Conservation (phyloP, 371 early-diverging fungal species). For the Mucor racemosus region DNA sequence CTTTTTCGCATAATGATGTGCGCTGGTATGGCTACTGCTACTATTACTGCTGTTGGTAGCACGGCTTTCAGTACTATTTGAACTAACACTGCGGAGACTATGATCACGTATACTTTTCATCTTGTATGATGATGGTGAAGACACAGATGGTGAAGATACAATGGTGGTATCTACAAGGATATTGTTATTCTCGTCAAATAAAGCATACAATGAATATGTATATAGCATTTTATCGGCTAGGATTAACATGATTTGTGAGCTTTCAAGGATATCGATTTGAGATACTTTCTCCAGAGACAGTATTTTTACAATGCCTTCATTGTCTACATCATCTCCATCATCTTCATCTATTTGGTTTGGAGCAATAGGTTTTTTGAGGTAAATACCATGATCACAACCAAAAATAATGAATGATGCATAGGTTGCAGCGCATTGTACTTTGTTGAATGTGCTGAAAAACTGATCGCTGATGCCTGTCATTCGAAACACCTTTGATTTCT, state of each 20-base stretch:
- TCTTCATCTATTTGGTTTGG: background rate
- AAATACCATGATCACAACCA: slow-evolving; percentile 56
- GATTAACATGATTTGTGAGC: slow-evolving; percentile 75
- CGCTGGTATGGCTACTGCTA: background rate
- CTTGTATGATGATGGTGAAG: slow-evolving; percentile 4
- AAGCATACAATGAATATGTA: slow-evolving; percentile 74
- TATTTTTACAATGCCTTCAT: slow-evolving; percentile 53
- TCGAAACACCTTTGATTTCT: slow-evolving; percentile 64
- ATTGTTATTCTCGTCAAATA: slow-evolving; percentile 32
- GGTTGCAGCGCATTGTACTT: slow-evolving; percentile 37
- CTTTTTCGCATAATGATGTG: slow-evolving; percentile 27
- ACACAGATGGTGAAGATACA: background rate
- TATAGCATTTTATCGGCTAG: slow-evolving; percentile 83
- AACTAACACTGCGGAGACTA: background rate
- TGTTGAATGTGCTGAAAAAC: slow-evolving; percentile 39
- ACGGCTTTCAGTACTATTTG: background rate
- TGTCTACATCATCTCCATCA: slow-evolving; percentile 15
- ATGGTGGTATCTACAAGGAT: background rate
- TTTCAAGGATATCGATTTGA: slow-evolving; percentile 84
- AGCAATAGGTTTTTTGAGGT: slow-evolving; percentile 25
- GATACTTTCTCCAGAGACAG: slow-evolving; percentile 79
- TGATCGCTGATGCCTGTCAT: slow-evolving; percentile 40
- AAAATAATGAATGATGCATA: slow-evolving; percentile 36
- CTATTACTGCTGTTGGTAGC: background rate
- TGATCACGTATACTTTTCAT: slow-evolving; percentile 7